phyloP scores from a whole-genome alignment of 2,329 filamentous ascomycete genomes.

The Pseudogymnoascus sp. region DNA sequence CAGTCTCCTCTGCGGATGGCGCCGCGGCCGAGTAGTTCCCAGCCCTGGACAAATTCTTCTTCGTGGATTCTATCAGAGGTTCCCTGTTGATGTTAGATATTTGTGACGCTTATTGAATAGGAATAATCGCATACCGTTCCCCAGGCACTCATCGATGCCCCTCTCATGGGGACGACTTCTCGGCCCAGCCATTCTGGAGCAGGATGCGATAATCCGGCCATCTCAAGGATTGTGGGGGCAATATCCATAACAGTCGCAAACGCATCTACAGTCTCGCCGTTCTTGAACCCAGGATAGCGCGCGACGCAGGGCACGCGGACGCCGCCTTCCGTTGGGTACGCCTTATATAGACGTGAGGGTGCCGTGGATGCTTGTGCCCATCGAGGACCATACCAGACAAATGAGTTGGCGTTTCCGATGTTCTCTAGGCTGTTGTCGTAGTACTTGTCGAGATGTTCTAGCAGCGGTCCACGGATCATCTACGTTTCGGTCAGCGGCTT shows the following conservation, averaged over 20 bases:
- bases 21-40: constrained; percentile 45
- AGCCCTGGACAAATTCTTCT: constrained; percentile 45
- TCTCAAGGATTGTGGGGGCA: constrained; percentile 35
- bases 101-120: neutral
- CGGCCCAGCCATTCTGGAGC: constrained; percentile 37
- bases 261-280: constrained; percentile 24
- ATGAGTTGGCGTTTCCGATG: constrained; percentile 38
- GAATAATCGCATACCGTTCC: constrained; percentile 20
- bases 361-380: constrained; percentile 35
- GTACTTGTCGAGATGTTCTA: constrained; percentile 24
- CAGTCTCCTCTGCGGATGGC: constrained; percentile 50
- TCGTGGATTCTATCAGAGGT: constrained; percentile 36
- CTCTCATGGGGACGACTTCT: constrained; percentile 44
- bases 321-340: constrained; percentile 35
- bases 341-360: constrained; percentile 36
- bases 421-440: constrained; percentile 43
- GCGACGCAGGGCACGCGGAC: constrained; percentile 33
- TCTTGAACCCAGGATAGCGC: constrained; percentile 23
- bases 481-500: constrained; percentile 12
- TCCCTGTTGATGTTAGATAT: constrained; percentile 26
- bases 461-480: constrained; percentile 26
- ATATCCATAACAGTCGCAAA: constrained; percentile 38
- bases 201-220: constrained; percentile 34
- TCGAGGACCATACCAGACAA: constrained; percentile 42
- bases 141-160: constrained; percentile 38